Evolutionary conservation across 2,329 filamentous ascomycete species (phyloP).

Genomic region (Tolypocladium amazonense): DNA sequence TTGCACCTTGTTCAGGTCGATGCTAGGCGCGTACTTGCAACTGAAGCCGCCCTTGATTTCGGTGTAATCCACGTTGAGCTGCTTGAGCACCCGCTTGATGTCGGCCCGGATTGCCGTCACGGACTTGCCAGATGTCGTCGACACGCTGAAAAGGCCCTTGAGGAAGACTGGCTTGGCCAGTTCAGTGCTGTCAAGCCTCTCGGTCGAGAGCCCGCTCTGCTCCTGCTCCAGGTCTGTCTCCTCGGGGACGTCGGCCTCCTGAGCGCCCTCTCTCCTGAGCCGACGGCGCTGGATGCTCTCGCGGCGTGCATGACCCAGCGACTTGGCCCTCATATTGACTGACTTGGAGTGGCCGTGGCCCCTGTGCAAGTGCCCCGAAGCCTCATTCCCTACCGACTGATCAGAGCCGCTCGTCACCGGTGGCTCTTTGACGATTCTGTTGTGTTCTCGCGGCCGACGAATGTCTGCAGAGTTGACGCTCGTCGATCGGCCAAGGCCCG

Average conservation of each 20-base stretch:
- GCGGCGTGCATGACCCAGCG: conserved; percentile 75
- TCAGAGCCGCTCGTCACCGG: conserved; percentile 73
- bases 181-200: conserved; percentile 57
- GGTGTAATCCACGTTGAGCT: conserved; percentile 79
- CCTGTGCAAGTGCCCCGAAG: conserved; percentile 39
- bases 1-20: conserved; percentile 66
- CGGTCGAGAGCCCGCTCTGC: conserved; percentile 48
- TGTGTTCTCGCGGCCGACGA: conserved; percentile 44
- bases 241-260: conserved; percentile 73
- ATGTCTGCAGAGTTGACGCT: conserved; percentile 87
- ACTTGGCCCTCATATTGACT: conserved; percentile 68
- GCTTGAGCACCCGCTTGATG: conserved; percentile 79
- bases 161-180: conserved; percentile 89
- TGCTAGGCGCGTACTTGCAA: conserved; percentile 81
- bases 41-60: conserved; percentile 92
- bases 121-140: conserved; percentile 88
- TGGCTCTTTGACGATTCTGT: conserved; percentile 47
- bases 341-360: conserved; percentile 42
- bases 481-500: conserved; percentile 69
- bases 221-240: conserved; percentile 78
- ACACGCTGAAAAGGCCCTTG: conserved; percentile 94
- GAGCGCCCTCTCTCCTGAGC: conserved; percentile 58
- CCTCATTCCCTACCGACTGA: conserved; percentile 51
- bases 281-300: conserved; percentile 89
- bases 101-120: conserved; percentile 77